Base-by-base conservation (phyloP, 2,329 filamentous ascomycete genomes). In the Rhytidhysteron rufulum region DNA sequence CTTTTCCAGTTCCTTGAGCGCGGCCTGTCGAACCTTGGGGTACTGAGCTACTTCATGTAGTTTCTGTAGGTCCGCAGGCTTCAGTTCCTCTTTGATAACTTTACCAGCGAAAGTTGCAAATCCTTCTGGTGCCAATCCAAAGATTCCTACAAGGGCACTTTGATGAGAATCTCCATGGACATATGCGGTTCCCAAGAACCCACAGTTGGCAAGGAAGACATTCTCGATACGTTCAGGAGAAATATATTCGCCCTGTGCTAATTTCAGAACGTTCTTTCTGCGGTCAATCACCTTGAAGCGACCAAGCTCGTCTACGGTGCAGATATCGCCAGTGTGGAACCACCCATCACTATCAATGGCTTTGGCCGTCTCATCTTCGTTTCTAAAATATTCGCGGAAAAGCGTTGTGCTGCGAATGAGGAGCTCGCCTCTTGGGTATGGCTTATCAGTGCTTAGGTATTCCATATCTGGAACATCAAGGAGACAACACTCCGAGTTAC, bases 191-290 rank as follows among this genome's bases (percentile, higher is more conserved):
- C 82, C 79, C 19, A 97, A 71, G 53, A 90, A 82, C 49, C 80
- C 84, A 47, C 83, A 83, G 69, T 85, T 89, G 48, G 86, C 88
- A 47, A 94, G 75, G 66, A 90, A 94, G 25, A 95, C 85, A 64
- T 95, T 96, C 74, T 98, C 93, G 60, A 98, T 88, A 42, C 90
- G 87, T 71, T 98, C 93, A 11, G 93, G 93, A 1, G 90, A 95
- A 57, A 98, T 88, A 70, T 98, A 98, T 71, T 98, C 93, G 65
- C 93, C 93, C 68, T 98, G 93, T 0, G 91, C 84, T 41, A 98
- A 80, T 78, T 98, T 98, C 62, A 98, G 81, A n/a, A 98, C 88
- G 69, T 97, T 97, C 85, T 98, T 98, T 70, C 89, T 85, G 56
- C 93, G 89, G 68, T 98, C 93, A 56, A 98, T 85, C 67, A 98